These are phyloP conservation scores for Trametes gibbosa DNA, from an alignment of 768 basidiomycete genomes.

Conservation along the genomic window DNA sequence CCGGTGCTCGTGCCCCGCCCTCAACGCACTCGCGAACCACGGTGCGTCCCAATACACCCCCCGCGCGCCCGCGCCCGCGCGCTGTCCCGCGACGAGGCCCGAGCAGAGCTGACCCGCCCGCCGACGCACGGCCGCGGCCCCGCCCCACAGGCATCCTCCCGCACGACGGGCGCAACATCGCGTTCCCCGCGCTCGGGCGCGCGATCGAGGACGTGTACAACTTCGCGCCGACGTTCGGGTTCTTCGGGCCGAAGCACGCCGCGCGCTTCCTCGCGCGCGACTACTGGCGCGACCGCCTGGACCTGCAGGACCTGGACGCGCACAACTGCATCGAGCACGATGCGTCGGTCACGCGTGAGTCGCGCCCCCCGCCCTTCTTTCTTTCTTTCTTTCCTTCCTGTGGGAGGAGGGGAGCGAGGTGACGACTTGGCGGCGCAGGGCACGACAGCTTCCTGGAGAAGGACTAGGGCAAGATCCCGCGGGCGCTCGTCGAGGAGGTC, in stretches of 20 bases:
- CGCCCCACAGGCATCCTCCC: conserved; percentile 45
- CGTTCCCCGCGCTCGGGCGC: conserved; percentile 46
- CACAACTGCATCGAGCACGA: conserved; percentile 81
- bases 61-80: no score
- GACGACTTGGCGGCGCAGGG: conserved; percentile 36
- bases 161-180: conserved; percentile 67
- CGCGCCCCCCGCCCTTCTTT: no score
- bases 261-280: conserved; percentile 56
- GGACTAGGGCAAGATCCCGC: conserved; percentile 55
- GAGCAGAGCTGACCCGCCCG: no score
- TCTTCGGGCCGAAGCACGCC: conserved; percentile 60
- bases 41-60: no score
- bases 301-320: conserved; percentile 63
- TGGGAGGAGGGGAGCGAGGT: no score
- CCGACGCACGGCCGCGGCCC: no score
- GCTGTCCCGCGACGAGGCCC: no score
- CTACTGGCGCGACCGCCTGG: conserved; percentile 57
- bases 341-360: conserved; percentile 57
- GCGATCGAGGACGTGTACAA: conserved; percentile 60
- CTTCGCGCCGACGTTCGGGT: conserved; percentile 66
- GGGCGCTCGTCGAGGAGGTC: conserved; percentile 50
- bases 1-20: conserved; percentile 67
- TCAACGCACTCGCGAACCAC: conserved; percentile 84
- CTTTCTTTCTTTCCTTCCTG: no score
- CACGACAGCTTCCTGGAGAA: conserved; percentile 45